A percentile compares a stretch with the other conserved stretches of the same genome.
phyloP scores from a whole-genome alignment of 2,329 filamentous ascomycete species.

The Myriosclerotinia duriaeana region DNA sequence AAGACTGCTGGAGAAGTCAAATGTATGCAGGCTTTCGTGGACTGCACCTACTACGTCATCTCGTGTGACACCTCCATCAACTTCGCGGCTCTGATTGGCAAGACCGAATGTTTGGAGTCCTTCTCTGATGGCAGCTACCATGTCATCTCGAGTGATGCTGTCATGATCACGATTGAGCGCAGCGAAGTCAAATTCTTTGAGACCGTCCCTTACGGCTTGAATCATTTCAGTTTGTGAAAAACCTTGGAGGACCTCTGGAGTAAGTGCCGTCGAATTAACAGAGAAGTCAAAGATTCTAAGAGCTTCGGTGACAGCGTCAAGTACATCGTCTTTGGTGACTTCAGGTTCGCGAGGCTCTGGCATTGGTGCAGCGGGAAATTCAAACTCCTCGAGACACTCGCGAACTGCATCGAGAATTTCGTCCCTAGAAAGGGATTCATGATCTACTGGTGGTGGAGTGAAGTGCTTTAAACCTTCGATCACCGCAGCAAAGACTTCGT shows the following conservation, averaged over 20 bases:
- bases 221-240: slow-evolving; percentile 82
- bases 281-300: slow-evolving; percentile 53
- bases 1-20: slow-evolving; percentile 66
- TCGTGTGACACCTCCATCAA: slow-evolving; percentile 53
- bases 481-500: slow-evolving; percentile 82
- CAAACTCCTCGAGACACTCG: slow-evolving; percentile 83
- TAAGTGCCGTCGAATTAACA: slow-evolving; percentile 33
- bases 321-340: slow-evolving; percentile 61
- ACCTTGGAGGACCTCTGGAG: slow-evolving; percentile 54
- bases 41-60: slow-evolving; percentile 83
- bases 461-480: slow-evolving; percentile 84
- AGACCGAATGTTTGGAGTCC: slow-evolving; percentile 78
- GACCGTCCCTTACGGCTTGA: slow-evolving; percentile 77
- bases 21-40: slow-evolving; percentile 82
- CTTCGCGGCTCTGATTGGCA: slow-evolving; percentile 53
- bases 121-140: slow-evolving; percentile 79
- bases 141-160: slow-evolving; percentile 76
- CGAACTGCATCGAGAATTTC: slow-evolving; percentile 82
- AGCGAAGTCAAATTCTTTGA: slow-evolving; percentile 74
- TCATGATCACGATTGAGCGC: slow-evolving; percentile 70
- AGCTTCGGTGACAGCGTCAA: slow-evolving; percentile 62
- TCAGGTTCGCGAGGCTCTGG: slow-evolving; percentile 54
- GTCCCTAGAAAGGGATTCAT: slow-evolving; percentile 71
- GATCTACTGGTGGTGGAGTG: slow-evolving; percentile 68
- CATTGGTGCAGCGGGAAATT: slow-evolving; percentile 65